Base-by-base conservation (phyloP, 1,284 basidiomycete genomes). In the Sporisorium exsertum region DNA sequence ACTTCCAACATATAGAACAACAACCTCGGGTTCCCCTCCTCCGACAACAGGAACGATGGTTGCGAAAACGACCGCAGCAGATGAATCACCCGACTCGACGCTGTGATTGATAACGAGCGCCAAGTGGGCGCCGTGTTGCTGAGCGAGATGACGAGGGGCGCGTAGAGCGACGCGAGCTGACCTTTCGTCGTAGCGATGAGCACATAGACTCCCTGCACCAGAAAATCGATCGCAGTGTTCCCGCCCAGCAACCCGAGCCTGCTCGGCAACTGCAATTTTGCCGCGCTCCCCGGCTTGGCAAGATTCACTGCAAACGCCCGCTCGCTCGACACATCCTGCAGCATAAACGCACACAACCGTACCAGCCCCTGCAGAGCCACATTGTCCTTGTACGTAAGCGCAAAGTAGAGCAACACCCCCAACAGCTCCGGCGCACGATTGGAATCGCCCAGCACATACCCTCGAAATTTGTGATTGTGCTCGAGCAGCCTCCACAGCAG, bases 1-100 rank as follows among this genome's bases (percentile, higher is more conserved):
- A 92, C 90, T 85, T 98, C 95, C 47, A 98, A 88, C 91, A 94
- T 91, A 86, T 96, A 96, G 86, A 93, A 97, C 32, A 97, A 88
- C 26, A 97, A 87, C 55, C 95, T 88, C 3, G 96, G 96, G 84
- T 98, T 93, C 7, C 94, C 93, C 86, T 97, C 95, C 75, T 97
- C 95, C 0, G 93, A 91, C 29, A 99, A 87, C 42, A 99, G 87
- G 86, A 97, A 98, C 8, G 90, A 87, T 0, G 96, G 93, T 67
- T 92, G 92, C 0, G 94, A 91, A 83, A 98, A 96, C 0, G 94
- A 93, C 40, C 90, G 91, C 86, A 97, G 93, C 8, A 98, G 89
- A 82, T 95, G 93, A 35, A 95, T 86, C 8, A 99, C 88, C 10
- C 93, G 89, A 3, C 92, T 92, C 3, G 94, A 92, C 5, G 94